Evolutionary conservation across 2,329 filamentous ascomycete species (phyloP).

Genomic region (Juglanconis sp.): DNA sequence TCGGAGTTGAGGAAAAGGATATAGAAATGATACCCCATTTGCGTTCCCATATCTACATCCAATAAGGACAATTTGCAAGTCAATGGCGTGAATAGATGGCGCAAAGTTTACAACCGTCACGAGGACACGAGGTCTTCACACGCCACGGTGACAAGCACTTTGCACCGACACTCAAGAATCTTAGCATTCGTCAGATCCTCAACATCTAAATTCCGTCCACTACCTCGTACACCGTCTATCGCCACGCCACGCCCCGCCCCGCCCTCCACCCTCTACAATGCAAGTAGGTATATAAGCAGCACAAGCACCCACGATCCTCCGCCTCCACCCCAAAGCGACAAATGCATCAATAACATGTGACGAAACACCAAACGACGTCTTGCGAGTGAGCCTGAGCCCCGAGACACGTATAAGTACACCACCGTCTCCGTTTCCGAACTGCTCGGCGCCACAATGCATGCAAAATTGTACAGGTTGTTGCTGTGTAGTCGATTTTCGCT

Average conservation of each 20-base stretch:
- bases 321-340: neutral
- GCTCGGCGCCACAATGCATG: constrained; percentile 2
- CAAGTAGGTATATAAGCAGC: constrained; percentile 17
- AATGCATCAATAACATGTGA: neutral
- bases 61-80: neutral
- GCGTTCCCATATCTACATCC: neutral
- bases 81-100: too few relatives aligned
- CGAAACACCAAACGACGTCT: neutral
- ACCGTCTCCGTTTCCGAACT: neutral
- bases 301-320: neutral
- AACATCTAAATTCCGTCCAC: neutral
- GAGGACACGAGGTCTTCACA: neutral
- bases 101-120: too few relatives aligned
- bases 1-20: neutral
- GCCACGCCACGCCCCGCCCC: neutral
- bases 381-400: neutral
- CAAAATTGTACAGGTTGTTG: neutral
- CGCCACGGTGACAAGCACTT: too few relatives aligned
- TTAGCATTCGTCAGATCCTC: too few relatives aligned
- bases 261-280: neutral
- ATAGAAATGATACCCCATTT: constrained; percentile 11
- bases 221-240: neutral
- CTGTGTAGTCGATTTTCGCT: neutral
- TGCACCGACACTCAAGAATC: too few relatives aligned
- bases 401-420: constrained; percentile 1